Conservation (phyloP, 345 rosid species). For the Boechera retrofracta region DNA sequence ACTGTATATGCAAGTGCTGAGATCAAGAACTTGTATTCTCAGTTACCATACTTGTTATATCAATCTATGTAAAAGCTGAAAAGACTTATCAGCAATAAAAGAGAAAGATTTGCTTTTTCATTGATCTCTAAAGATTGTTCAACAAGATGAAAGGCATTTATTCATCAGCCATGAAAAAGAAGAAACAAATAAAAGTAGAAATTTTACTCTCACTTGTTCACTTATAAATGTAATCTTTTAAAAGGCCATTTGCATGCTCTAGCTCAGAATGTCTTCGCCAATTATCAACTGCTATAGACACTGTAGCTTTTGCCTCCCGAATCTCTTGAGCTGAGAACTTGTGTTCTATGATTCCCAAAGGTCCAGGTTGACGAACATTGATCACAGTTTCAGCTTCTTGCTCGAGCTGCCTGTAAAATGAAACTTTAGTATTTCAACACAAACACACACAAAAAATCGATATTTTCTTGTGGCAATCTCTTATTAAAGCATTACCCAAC, state of each 20-base stretch:
- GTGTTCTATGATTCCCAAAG: slow-evolving; percentile 84
- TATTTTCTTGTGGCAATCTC: background rate
- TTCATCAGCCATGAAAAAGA: slow-evolving; percentile 1
- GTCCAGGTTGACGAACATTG: slow-evolving; percentile 85
- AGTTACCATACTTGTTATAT: slow-evolving; percentile 23
- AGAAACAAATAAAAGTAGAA: slow-evolving; percentile 6
- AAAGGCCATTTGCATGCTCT: slow-evolving; percentile 56
- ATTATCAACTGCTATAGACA: slow-evolving; percentile 63
- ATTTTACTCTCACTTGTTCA: slow-evolving; percentile 38
- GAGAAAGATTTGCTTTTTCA: slow-evolving; percentile 18
- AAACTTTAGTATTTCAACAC: background rate
- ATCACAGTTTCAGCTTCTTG: slow-evolving; percentile 84
- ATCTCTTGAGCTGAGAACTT: slow-evolving; percentile 79
- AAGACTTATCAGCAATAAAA: slow-evolving; percentile 2
- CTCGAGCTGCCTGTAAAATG: slow-evolving; percentile 66
- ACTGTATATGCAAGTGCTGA: slow-evolving; percentile 2
- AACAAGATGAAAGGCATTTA: slow-evolving; percentile 17
- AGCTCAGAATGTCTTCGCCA: slow-evolving; percentile 64
- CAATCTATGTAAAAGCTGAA: slow-evolving; percentile 27
- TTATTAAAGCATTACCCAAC: background rate
- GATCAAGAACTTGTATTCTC: background rate
- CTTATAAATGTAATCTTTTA: slow-evolving; percentile 58
- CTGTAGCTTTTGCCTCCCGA: slow-evolving; percentile 62
- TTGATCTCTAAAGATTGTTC: background rate
- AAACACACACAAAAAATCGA: background rate